Percentiles rank a stretch among this genome's conserved stretches.
Evolutionary conservation across 2,329 filamentous ascomycete genomes (phyloP).

Genomic region (Penicillium sp.): DNA sequence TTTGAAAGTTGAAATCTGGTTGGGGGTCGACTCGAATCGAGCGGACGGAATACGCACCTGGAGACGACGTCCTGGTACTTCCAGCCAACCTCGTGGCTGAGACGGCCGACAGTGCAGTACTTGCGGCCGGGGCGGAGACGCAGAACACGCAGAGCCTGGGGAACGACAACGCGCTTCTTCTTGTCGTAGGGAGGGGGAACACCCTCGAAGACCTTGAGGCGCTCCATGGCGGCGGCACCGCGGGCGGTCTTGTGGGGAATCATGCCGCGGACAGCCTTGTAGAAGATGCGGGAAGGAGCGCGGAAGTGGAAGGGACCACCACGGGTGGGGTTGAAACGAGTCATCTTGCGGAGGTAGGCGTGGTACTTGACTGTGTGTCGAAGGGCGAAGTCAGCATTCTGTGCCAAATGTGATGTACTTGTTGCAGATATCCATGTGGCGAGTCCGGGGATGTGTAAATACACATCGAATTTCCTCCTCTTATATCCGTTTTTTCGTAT

Average conservation of each 20-base stretch:
- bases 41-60: constrained; percentile 68
- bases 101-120: constrained; percentile 98
- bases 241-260: constrained; percentile 99
- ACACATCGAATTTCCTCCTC: constrained; percentile 3
- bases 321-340: constrained; percentile 98
- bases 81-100: constrained; percentile 99
- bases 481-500: constrained; percentile 5
- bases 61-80: constrained; percentile 99
- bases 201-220: constrained; percentile 99
- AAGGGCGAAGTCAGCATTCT: constrained; percentile 51
- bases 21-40: background rate
- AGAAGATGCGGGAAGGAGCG: constrained; percentile 98
- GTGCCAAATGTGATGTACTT: background rate
- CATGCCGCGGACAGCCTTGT: constrained; percentile 99
- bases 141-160: constrained; percentile 95
- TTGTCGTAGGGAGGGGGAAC: constrained; percentile 98
- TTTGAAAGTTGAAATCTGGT: constrained; percentile 17
- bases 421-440: background rate
- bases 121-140: constrained; percentile 98
- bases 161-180: constrained; percentile 99
- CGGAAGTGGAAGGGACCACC: constrained; percentile 99
- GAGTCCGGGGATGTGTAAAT: background rate
- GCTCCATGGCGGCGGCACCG: constrained; percentile 93
- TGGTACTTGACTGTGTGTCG: constrained; percentile 92
- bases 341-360: constrained; percentile 99